Evolutionary conservation across 1,284 basidiomycete species (phyloP).

Genomic region (Melampsora americana): DNA sequence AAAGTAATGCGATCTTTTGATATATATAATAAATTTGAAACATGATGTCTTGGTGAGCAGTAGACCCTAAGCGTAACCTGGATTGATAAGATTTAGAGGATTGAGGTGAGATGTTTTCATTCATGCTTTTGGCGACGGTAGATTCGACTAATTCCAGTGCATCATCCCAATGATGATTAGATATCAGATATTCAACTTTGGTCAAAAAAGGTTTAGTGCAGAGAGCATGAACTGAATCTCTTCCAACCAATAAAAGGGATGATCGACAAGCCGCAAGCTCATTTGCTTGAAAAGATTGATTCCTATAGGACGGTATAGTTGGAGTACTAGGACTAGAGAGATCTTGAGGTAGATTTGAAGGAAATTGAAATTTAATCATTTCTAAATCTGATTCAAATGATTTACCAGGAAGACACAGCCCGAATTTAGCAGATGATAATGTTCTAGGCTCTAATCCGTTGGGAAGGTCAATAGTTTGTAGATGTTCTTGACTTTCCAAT

Average conservation of each 20-base stretch:
- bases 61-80: background rate
- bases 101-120: slow-evolving; percentile 8
- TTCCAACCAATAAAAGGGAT: slow-evolving; percentile 62
- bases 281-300: slow-evolving; percentile 2
- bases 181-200: slow-evolving; percentile 68
- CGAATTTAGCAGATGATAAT: slow-evolving; percentile 31
- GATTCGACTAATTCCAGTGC: slow-evolving; percentile 59
- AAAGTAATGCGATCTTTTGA: slow-evolving; percentile 71
- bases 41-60: background rate
- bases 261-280: background rate
- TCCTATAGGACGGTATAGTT: background rate
- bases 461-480: slow-evolving; percentile 37
- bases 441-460: slow-evolving; percentile 25
- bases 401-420: slow-evolving; percentile 33
- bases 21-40: slow-evolving; percentile 70
- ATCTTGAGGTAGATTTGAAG: slow-evolving; percentile 9
- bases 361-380: background rate
- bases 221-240: slow-evolving; percentile 65
- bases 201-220: slow-evolving; percentile 69
- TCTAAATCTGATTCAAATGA: background rate
- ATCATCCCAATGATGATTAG: slow-evolving; percentile 65
- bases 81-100: slow-evolving; percentile 17
- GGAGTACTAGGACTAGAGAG: background rate
- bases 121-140: background rate
- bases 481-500: slow-evolving; percentile 24